phyloP scores from a whole-genome alignment of 306 rosid genomes.

The Cucumis hystrix region DNA sequence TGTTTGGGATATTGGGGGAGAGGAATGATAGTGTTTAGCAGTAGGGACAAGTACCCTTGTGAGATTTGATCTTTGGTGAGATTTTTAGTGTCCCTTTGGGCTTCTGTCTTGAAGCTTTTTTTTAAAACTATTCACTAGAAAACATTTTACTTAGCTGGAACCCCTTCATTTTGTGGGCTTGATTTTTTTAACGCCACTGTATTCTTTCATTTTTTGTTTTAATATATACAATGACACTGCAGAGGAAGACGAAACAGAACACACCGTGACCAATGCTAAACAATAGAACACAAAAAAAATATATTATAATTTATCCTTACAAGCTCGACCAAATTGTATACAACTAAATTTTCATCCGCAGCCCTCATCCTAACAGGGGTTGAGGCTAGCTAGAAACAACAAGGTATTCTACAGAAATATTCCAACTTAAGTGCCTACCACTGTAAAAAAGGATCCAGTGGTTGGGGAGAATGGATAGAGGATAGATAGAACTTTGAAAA shows the following conservation, averaged over 20 bases:
- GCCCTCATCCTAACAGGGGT: neutral
- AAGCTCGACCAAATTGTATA: neutral
- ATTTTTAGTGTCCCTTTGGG: too few species aligned
- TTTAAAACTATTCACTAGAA: too few species aligned
- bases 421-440: neutral
- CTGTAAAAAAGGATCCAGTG: neutral
- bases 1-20: too few species aligned
- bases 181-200: too few species aligned
- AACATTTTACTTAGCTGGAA: too few species aligned
- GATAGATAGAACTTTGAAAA: neutral
- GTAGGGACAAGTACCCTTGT: too few species aligned
- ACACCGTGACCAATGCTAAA: neutral
- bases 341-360: neutral
- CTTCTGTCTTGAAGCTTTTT: too few species aligned
- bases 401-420: neutral
- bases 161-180: too few species aligned
- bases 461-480: neutral
- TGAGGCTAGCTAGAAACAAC: neutral
- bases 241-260: neutral
- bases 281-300: neutral
- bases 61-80: too few species aligned
- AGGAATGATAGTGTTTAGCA: too few species aligned
- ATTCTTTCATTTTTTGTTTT: too few species aligned
- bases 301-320: neutral
- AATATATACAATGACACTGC: neutral